A percentile compares a stretch with the other conserved stretches of the same genome.
These are phyloP conservation scores for Onygena corvina DNA, from an alignment of 2,329 filamentous ascomycete species.

Conservation along the genomic window DNA sequence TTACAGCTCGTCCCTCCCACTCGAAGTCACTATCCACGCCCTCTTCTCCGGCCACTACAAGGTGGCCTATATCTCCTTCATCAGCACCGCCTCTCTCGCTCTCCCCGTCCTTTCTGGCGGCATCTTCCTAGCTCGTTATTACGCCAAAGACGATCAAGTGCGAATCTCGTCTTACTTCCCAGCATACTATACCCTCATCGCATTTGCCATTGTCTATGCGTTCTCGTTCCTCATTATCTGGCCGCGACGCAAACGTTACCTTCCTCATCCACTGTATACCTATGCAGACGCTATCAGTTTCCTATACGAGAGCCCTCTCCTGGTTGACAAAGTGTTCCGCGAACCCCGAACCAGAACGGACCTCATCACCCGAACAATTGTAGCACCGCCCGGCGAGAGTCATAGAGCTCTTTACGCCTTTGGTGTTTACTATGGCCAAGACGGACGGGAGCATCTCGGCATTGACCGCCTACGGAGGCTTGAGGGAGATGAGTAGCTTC, in stretches of 20 bases:
- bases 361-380: constrained; percentile 57
- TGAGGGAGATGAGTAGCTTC: constrained; percentile 29
- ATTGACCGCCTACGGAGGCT: constrained; percentile 44
- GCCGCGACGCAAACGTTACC: constrained; percentile 48
- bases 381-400: constrained; percentile 31
- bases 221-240: constrained; percentile 51
- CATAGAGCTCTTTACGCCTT: constrained; percentile 41
- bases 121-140: constrained; percentile 51
- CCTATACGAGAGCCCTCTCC: constrained; percentile 58
- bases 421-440: constrained; percentile 45
- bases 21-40: constrained; percentile 43
- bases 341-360: constrained; percentile 55
- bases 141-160: constrained; percentile 34
- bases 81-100: constrained; percentile 41
- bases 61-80: constrained; percentile 44
- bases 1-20: constrained; percentile 44
- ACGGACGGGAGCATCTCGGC: constrained; percentile 48
- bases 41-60: constrained; percentile 45
- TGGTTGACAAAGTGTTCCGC: constrained; percentile 61
- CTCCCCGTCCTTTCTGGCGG: constrained; percentile 50
- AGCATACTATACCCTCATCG: constrained; percentile 60
- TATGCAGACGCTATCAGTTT: constrained; percentile 69
- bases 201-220: constrained; percentile 58
- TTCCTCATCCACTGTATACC: constrained; percentile 61
- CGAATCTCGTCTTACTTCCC: constrained; percentile 61